These are phyloP conservation scores for Globisporangium perplexum DNA, from an alignment of 352 stramenopile species.

Conservation along the genomic window DNA sequence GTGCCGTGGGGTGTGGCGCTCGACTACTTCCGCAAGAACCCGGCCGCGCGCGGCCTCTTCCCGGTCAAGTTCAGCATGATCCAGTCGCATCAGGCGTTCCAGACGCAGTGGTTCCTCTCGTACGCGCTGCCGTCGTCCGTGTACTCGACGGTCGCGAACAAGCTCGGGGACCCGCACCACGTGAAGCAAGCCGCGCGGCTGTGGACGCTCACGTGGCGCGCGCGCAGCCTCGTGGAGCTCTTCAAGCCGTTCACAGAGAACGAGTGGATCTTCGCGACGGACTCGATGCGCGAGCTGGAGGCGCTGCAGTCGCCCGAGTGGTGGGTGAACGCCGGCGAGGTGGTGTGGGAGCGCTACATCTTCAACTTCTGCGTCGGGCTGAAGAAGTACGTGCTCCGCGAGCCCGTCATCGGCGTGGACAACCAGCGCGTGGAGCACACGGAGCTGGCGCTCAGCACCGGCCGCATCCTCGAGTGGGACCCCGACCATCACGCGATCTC, in stretches of 20 bases:
- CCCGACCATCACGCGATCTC: constrained; percentile 86
- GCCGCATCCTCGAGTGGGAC: constrained; percentile 83
- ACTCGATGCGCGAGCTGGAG: constrained; percentile 33
- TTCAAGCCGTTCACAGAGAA: constrained; percentile 88
- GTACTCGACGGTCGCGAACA: constrained; percentile 72
- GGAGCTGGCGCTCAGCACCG: constrained; percentile 70
- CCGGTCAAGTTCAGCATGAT: constrained; percentile 76
- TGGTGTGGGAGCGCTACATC: constrained; percentile 83
- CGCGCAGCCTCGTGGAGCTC: constrained; percentile 65
- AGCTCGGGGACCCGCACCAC: constrained; percentile 49
- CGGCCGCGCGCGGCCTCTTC: constrained; percentile 40
- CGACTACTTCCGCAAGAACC: constrained; percentile 73
- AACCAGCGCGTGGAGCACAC: constrained; percentile 78
- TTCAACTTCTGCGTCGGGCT: constrained; percentile 82
- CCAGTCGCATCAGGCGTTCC: constrained; percentile 70
- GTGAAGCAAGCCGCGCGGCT: constrained; percentile 63
- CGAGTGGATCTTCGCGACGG: constrained; percentile 73
- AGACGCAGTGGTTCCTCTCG: constrained; percentile 77
- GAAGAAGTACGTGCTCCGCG: constrained; percentile 78
- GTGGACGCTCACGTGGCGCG: constrained; percentile 72
- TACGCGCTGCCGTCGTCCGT: constrained; percentile 79
- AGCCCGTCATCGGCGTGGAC: constrained; percentile 81
- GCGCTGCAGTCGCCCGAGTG: constrained; percentile 29
- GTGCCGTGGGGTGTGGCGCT: constrained; percentile 52
- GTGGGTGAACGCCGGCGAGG: constrained; percentile 66